Evolutionary conservation across 208 protist genomes (phyloP), one percentile per base, ranked within the genome.

Genomic region (Tetramitus jugosus): DNA sequence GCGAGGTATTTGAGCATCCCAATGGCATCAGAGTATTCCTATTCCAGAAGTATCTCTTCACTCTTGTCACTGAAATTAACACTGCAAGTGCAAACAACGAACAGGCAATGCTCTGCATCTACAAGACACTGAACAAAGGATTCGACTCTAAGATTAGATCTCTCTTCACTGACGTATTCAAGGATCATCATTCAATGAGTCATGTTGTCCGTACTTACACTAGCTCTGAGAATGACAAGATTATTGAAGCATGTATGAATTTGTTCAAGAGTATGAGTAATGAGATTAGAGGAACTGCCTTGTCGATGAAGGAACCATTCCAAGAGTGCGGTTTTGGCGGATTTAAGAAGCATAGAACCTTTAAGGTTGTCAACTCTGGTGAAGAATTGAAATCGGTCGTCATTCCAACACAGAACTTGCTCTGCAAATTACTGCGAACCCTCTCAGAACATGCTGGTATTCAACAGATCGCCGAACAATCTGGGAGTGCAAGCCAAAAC

Each of bases 201-300:
- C 67, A 74, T 20, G 67, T 53, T 17, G 37, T 74, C 37, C 46
- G 37, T 13, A n/a, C 37, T 17, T 74, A 74, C 26, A 74, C 42
- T 26, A n/a, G 10, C 2, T 33, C 39, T n/a, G 31, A 74, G 39
- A 49, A 4, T 49, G 62, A 68, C 7, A 29, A 23, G 7, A 53
- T 74, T 14, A 53, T 74, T 45, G 67, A 74, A 37, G n/a, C 29
- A 13, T 10, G n/a, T 26, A 20, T 74, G 23, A 53, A 35, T 23
- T 37, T 74, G 2, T 74, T 74, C 42, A 74, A 74, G 42, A 53
- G 26, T 37, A 74, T 74, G 67, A 74, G 42, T 53, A 49, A 74
- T 14, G 4, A 53, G 3, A 37, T 10, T 13, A 49, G 35, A 33
- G 33, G 23, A 17, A 39, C 10, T 4, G 53, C 20, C 3, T 23